Evolutionary conservation across 208 protist genomes (phyloP).

Genomic region (Crithidia fasciculata): DNA sequence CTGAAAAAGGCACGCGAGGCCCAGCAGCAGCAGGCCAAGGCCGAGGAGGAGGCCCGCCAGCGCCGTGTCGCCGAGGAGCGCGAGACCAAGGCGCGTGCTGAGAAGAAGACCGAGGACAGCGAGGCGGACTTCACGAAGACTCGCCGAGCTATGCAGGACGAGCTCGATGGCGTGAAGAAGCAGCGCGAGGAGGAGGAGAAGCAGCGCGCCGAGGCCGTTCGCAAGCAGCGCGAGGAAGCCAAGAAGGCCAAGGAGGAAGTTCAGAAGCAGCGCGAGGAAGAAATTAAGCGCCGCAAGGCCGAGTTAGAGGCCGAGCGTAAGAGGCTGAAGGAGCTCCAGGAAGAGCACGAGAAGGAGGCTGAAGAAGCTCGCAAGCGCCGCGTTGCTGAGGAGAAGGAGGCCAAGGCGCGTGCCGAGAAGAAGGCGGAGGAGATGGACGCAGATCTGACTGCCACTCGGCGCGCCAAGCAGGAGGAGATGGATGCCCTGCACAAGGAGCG

Average conservation of each 20-base stretch:
- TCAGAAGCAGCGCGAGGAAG: constrained; percentile 41
- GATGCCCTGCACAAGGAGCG: constrained; percentile 23
- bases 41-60: constrained; percentile 17
- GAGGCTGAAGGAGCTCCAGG: constrained; percentile 42
- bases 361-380: constrained; percentile 36
- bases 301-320: constrained; percentile 32
- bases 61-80: constrained; percentile 28
- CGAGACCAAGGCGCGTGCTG: constrained; percentile 23
- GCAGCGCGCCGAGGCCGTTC: constrained; percentile 28
- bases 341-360: constrained; percentile 43
- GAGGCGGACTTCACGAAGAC: constrained; percentile 7
- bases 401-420: constrained; percentile 30
- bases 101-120: constrained; percentile 28
- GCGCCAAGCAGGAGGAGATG: constrained; percentile 23
- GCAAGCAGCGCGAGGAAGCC: constrained; percentile 37
- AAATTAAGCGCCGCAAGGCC: constrained; percentile 46
- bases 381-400: constrained; percentile 40
- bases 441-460: constrained; percentile 20
- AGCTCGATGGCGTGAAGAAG: constrained; percentile 23
- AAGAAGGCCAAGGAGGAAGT: constrained; percentile 37
- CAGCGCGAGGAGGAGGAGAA: constrained; percentile 44
- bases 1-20: constrained; percentile 39
- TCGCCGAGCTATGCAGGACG: constrained; percentile 9
- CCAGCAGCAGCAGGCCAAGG: constrained; percentile 42
- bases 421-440: constrained; percentile 25